These are phyloP conservation scores for Amanita thiersii DNA, from an alignment of 768 basidiomycete genomes.

Conservation along the genomic window DNA sequence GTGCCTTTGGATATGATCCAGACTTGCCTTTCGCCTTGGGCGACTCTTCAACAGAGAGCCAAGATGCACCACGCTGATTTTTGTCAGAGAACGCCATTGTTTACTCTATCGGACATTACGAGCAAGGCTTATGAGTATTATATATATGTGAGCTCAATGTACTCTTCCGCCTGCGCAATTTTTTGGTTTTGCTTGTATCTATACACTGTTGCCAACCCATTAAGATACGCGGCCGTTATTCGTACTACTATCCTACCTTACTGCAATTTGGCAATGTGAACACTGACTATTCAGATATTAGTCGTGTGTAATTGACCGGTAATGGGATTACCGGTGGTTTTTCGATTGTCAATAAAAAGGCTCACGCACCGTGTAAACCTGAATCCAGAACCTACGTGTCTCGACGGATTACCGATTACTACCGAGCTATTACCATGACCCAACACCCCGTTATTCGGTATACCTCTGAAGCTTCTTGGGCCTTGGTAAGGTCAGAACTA, in stretches of 20 bases:
- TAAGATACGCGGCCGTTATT: too few relatives aligned
- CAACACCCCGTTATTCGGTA: constrained; percentile 68
- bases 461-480: constrained; percentile 83
- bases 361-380: too few relatives aligned
- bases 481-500: constrained; percentile 45
- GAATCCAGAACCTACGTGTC: not conserved
- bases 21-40: constrained; percentile 65
- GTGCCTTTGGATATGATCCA: constrained; percentile 69
- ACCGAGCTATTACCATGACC: constrained; percentile 38
- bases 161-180: not conserved
- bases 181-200: constrained; percentile 6
- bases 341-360: too few relatives aligned
- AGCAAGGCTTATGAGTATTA: too few relatives aligned
- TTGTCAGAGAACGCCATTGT: too few relatives aligned
- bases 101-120: too few relatives aligned
- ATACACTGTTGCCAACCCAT: constrained; percentile 6
- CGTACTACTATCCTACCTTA: too few relatives aligned
- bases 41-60: constrained; percentile 30
- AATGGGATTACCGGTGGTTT: not conserved
- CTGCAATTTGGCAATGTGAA: not conserved
- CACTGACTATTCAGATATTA: not conserved
- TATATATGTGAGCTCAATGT: too few relatives aligned
- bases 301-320: too few relatives aligned
- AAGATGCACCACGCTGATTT: constrained; percentile 22
- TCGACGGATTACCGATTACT: not conserved